Base-by-base conservation (phyloP, 805 yeast genomes). In the Spathaspora boniae region DNA sequence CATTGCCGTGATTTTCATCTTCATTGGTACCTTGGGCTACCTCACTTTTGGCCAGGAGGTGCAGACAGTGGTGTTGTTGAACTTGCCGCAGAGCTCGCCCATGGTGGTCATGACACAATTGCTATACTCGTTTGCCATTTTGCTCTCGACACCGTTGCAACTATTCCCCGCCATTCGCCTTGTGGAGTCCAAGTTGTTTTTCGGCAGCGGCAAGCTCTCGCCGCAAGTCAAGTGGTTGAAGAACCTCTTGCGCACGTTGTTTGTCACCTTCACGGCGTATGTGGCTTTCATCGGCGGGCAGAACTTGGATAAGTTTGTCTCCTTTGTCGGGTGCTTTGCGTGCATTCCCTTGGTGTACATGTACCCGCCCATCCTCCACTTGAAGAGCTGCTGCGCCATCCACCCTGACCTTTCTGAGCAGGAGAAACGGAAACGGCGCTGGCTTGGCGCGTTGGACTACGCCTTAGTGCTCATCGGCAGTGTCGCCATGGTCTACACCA, bases 281-380 rank as follows among this genome's bases (percentile, higher is more conserved):
- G 65, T 80, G 40, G 87, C 93, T 0, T 74, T 76, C 42, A 67
- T 68, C 42, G 91, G 91, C 0, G 82, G 88, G 1, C 66, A 73
- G 38, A 76, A 82, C 47, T 60, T 85, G 42, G 93, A 85, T 53
- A 70, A 65, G 43, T 82, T 85, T 59, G 91, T 85, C 8, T 79
- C 89, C 2, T 78, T 85, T 51, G 83, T 85, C 34, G 94, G 94
- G 3, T 82, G 88, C 34, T 81, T 85, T 61, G 89, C 91, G 1
- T 85, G 94, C 50, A 82, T 85, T 37, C 94, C 94, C 2, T 70
- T 85, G 62, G 93, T 85, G 4, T 85, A 85, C 61, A 80, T 85
- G 78, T 83, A 84, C 50, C 93, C 94, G 6, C 93, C 94, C 12
- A 68, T 85, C 69, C 61, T 85, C 35, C 93, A 85, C 50, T 65